Base-by-base conservation (phyloP, 1,139 yeast species). In the Schwanniomyces etchellsii region DNA sequence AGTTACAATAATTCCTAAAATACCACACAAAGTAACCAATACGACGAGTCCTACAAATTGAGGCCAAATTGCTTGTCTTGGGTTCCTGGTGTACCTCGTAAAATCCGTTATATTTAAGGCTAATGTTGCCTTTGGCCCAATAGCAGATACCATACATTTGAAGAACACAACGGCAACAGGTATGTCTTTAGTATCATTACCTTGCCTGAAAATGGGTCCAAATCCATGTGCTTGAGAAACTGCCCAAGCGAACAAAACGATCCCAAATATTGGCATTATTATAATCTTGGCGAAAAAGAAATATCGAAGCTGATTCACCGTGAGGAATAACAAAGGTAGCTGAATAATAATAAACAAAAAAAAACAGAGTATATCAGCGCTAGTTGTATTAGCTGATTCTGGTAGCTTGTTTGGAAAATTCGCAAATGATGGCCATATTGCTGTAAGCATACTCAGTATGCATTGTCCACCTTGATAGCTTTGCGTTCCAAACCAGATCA, bases 161-260 rank as follows among this genome's bases (percentile, higher is more conserved):
- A 58, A 44, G 0, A 57, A 44, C 28, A 66, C 47, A 3, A 57
- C 52, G 7, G 53, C 64, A 13, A 63, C 52, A 20, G 67, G 68
- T 27, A 65, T 44, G 10, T 68, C 72, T 44, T 70, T 53, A n/a
- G n/a, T n/a, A n/a, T n/a, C n/a, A n/a, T n/a, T n/a, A n/a, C n/a
- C n/a, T n/a, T n/a, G n/a, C n/a, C n/a, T n/a, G n/a, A n/a, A n/a
- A n/a, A n/a, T n/a, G n/a, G n/a, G n/a, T n/a, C n/a, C n/a, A n/a
- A n/a, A n/a, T n/a, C 21, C 21, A 18, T 7, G 21, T n/a, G 9
- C 21, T 18, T 18, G 7, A n/a, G 7, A n/a, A 18, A 18, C 9
- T 18, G n/a, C 9, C n/a, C 21, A 18, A 18, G 21, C 21, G 9
- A 7, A 18, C 7, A 18, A 7, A 18, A n/a, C n/a, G 21, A 18